These are phyloP conservation scores for Ustilago bromivora DNA, from an alignment of 1,284 basidiomycete species.

Conservation along the genomic window DNA sequence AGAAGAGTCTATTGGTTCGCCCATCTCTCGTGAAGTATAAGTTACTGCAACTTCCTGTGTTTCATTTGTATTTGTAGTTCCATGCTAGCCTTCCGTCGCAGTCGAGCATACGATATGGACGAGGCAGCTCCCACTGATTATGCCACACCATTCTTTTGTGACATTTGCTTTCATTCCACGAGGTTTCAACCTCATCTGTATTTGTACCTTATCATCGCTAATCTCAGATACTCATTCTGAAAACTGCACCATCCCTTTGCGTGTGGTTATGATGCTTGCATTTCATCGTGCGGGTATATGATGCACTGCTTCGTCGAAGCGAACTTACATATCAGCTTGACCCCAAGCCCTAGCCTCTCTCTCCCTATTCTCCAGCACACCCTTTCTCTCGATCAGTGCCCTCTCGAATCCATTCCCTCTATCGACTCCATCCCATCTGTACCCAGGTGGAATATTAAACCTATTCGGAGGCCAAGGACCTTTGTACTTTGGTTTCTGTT, in stretches of 20 bases:
- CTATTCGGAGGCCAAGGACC: conserved; percentile 92
- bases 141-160: neutral
- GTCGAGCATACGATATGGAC: neutral
- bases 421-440: conserved; percentile 83
- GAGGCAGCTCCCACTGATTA: neutral
- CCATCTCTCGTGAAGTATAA: conserved; percentile 11
- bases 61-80: conserved; percentile 24
- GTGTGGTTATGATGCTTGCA: neutral
- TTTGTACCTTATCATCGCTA: conserved; percentile 25
- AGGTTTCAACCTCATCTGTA: conserved; percentile 23
- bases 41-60: too few relatives aligned
- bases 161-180: conserved; percentile 1
- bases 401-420: conserved; percentile 94
- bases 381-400: conserved; percentile 72
- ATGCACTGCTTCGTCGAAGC: conserved; percentile 3
- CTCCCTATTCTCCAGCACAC: conserved; percentile 24
- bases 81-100: neutral
- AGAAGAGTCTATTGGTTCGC: conserved; percentile 20
- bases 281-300: conserved; percentile 8
- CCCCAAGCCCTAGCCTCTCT: conserved; percentile 50
- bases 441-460: conserved; percentile 92
- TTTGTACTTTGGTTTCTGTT: conserved; percentile 82
- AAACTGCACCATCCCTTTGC: neutral
- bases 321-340: conserved; percentile 47
- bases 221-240: neutral